phyloP scores from a whole-genome alignment of 2,329 filamentous ascomycete species.

The Sclerotiophoma versabilis region DNA sequence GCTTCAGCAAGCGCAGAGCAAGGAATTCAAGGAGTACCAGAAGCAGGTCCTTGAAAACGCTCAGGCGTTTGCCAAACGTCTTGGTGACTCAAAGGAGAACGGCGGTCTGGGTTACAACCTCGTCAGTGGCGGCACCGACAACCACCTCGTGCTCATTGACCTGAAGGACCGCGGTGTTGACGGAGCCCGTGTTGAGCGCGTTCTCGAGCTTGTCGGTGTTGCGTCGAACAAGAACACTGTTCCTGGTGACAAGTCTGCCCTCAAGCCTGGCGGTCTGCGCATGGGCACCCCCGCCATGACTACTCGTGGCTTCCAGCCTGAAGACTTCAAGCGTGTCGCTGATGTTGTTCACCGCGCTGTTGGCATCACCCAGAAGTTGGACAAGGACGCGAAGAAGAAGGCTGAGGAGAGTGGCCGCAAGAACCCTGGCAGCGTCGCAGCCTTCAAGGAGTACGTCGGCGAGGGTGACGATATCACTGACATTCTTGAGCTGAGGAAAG shows the following conservation, averaged over 20 bases:
- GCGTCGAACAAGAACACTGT: constrained; percentile 99
- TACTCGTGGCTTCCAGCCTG: constrained; percentile 87
- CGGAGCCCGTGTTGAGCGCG: constrained; percentile 92
- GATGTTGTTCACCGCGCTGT: constrained; percentile 53
- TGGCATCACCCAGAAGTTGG: constrained; percentile 51
- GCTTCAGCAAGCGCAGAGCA: constrained; percentile 87
- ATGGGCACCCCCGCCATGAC: constrained; percentile 99
- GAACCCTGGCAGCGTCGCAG: constrained; percentile 49
- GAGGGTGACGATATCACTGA: constrained; percentile 52
- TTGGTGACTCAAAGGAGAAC: constrained; percentile 73
- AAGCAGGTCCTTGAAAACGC: constrained; percentile 91
- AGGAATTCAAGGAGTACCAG: constrained; percentile 95
- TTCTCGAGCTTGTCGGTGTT: constrained; percentile 98
- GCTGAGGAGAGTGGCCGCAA: constrained; percentile 48
- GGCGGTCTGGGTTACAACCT: constrained; percentile 87
- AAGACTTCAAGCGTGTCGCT: constrained; percentile 79
- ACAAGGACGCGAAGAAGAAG: constrained; percentile 50
- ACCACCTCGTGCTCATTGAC: constrained; percentile 95
- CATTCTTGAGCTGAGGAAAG: constrained; percentile 50
- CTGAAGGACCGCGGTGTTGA: constrained; percentile 87
- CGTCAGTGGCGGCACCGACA: constrained; percentile 94
- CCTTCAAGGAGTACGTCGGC: constrained; percentile 52
- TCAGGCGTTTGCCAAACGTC: constrained; percentile 79
- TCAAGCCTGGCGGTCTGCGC: constrained; percentile 92
- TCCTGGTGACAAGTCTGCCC: constrained; percentile 94